Percentiles rank a stretch among this genome's conserved stretches.
phyloP scores from a whole-genome alignment of 2,329 filamentous ascomycete genomes.

The Pseudogymnoascus sp. region DNA sequence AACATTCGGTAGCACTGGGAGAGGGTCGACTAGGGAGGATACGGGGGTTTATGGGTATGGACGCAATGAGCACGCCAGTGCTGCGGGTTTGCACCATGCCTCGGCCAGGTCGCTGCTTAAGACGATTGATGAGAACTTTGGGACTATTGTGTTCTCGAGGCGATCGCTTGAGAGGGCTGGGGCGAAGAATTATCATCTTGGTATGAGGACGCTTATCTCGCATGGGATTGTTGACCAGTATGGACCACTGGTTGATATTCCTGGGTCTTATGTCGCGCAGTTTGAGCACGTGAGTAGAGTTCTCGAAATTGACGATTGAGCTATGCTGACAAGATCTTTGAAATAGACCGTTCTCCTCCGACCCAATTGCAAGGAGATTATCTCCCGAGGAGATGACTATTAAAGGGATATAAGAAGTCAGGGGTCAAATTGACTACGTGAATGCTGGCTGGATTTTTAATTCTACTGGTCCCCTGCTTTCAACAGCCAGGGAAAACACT shows the following conservation, averaged over 20 bases:
- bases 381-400: conserved; percentile 49
- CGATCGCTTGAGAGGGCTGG: conserved; percentile 61
- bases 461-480: background rate
- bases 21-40: conserved; percentile 43
- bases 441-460: background rate
- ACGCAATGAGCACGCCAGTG: conserved; percentile 35
- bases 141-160: conserved; percentile 54
- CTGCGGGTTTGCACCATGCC: conserved; percentile 37
- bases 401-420: conserved; percentile 23
- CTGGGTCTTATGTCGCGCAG: conserved; percentile 58
- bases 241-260: conserved; percentile 49
- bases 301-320: background rate
- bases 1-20: conserved; percentile 51
- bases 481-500: background rate
- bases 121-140: conserved; percentile 56
- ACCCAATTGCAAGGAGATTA: conserved; percentile 42
- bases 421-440: background rate
- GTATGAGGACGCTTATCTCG: conserved; percentile 51
- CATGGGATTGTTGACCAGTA: conserved; percentile 53
- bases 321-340: conserved; percentile 13
- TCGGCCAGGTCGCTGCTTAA: conserved; percentile 52
- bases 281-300: conserved; percentile 49
- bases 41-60: conserved; percentile 49
- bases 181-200: conserved; percentile 51
- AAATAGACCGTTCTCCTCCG: conserved; percentile 43